Evolutionary conservation across 208 protist genomes (phyloP), one percentile per base, ranked within the genome.

Genomic region (Leishmania gerbilli): DNA sequence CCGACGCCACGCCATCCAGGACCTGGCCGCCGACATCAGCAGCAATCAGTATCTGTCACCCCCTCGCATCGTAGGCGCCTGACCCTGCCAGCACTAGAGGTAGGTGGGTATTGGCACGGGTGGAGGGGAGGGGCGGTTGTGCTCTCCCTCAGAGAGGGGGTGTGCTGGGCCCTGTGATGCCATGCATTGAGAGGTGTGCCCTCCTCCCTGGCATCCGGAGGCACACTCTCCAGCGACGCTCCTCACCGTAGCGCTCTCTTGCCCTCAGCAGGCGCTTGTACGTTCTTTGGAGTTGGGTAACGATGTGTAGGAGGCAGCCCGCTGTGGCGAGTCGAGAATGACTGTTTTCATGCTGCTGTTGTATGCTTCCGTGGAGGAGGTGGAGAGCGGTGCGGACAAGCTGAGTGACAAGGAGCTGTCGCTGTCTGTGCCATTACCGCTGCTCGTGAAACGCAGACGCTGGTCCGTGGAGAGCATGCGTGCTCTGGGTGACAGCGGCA

Each of bases 211-310:
- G 3, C 62, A 67, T 47, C 64, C 42, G 19, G 37, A 5, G 8
- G 37, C 19, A 69, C 17, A 15, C 37, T 40, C 37, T 27, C 64
- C 37, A 7, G 64, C 24, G 53, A 58, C 27, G 27, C 51, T 58
- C 47, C 37, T 27, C 0, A 55, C 19, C 13, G 58, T 67, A 8
- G 31, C 17, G 7, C 31, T 17, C 37, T 17, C 65, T 55, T 27
- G 6, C 71, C 49, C 45, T 76, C 51, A 80, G 17, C 80, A 71
- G 11, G 40, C 40, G 24, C 27, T 68, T 11, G 81, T 84, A 42
- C 79, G 69, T 40, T 84, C 40, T 3, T 40, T 31, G 4, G 67
- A 80, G 76, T 72, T 77, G 5, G 76, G 81, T 34, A 71, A 72
- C 19, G 68, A 67, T 4, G 81, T 49, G 47, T 74, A 83, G 37